phyloP scores from a whole-genome alignment of 2,329 filamentous ascomycete species.

The Ophiostoma quercus region DNA sequence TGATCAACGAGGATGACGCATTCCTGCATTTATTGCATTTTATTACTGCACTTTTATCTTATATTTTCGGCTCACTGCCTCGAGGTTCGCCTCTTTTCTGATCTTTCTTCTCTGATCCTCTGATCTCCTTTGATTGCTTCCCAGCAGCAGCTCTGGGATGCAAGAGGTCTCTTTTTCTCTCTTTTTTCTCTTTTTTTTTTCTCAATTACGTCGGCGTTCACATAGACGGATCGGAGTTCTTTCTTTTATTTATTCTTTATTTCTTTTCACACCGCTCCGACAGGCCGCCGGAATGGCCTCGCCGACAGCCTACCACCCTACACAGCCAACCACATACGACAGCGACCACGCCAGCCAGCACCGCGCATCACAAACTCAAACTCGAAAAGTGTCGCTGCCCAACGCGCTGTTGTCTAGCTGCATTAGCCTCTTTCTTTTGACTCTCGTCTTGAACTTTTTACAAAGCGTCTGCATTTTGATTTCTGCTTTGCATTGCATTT shows the following conservation, averaged over 20 bases:
- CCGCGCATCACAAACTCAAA: no score
- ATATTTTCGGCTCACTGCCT: slow-evolving; percentile 17
- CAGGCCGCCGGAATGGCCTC: slow-evolving; percentile 15
- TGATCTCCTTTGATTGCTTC: slow-evolving; percentile 26
- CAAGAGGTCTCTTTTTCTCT: slow-evolving; percentile 19
- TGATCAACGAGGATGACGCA: slow-evolving; percentile 26
- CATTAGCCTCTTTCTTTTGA: slow-evolving; percentile 11
- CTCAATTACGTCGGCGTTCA: slow-evolving; percentile 22
- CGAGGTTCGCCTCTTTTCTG: no score
- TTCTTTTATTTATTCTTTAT: not conserved
- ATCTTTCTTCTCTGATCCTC: slow-evolving; percentile 24
- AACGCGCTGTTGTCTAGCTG: slow-evolving; percentile 16
- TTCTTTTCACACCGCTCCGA: slow-evolving; percentile 16
- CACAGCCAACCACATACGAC: slow-evolving; percentile 14
- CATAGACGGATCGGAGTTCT: slow-evolving; percentile 25
- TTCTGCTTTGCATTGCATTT: not conserved
- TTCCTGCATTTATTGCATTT: not conserved
- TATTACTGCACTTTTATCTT: not conserved
- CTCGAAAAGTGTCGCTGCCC: slow-evolving; percentile 20
- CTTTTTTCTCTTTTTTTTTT: slow-evolving; percentile 13
- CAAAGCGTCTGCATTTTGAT: not conserved
- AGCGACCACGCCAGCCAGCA: no score
- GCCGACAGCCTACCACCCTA: not conserved
- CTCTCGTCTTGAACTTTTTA: not conserved
- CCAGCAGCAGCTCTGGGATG: slow-evolving; percentile 29